A percentile compares a stretch with the other conserved stretches of the same genome.
Evolutionary conservation across 1,139 yeast genomes (phyloP).

Genomic region (Hyphopichia burtonii): DNA sequence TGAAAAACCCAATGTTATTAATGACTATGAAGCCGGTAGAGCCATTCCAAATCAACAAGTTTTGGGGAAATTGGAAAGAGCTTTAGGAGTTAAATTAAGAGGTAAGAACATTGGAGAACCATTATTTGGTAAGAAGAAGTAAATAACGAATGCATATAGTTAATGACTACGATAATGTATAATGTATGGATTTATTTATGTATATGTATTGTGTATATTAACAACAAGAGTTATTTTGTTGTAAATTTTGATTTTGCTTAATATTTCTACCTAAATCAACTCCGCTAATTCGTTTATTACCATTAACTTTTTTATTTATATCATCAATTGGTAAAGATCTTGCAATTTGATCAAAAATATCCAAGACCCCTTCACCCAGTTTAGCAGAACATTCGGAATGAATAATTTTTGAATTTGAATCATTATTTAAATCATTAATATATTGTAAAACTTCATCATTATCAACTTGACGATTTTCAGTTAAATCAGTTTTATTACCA

Average conservation of each 20-base stretch:
- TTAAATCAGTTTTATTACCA: slow-evolving; percentile 83
- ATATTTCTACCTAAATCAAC: slow-evolving; percentile 39
- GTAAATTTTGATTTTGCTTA: slow-evolving; percentile 21
- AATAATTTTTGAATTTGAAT: slow-evolving; percentile 14
- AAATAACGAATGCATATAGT: neutral
- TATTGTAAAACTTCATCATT: slow-evolving; percentile 36
- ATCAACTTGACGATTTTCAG: slow-evolving; percentile 48
- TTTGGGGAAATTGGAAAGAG: slow-evolving; percentile 89
- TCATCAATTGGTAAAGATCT: slow-evolving; percentile 47
- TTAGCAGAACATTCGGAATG: slow-evolving; percentile 49
- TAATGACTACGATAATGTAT: slow-evolving; percentile 3
- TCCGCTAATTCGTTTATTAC: slow-evolving; percentile 27
- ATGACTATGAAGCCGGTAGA: slow-evolving; percentile 96
- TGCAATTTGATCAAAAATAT: slow-evolving; percentile 41
- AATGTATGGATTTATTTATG: neutral
- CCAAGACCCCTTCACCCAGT: slow-evolving; percentile 47
- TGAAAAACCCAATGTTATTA: slow-evolving; percentile 93
- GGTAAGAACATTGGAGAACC: slow-evolving; percentile 97
- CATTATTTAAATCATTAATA: slow-evolving; percentile 28
- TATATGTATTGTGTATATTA: slow-evolving; percentile 7
- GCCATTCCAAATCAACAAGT: slow-evolving; percentile 97
- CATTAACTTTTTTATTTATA: slow-evolving; percentile 14
- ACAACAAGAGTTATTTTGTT: slow-evolving; percentile 25
- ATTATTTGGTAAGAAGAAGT: slow-evolving; percentile 68
- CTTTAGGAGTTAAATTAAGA: slow-evolving; percentile 89